Conservation (phyloP, 495 filamentous ascomycete species). For the Penicillium subrubescens region DNA sequence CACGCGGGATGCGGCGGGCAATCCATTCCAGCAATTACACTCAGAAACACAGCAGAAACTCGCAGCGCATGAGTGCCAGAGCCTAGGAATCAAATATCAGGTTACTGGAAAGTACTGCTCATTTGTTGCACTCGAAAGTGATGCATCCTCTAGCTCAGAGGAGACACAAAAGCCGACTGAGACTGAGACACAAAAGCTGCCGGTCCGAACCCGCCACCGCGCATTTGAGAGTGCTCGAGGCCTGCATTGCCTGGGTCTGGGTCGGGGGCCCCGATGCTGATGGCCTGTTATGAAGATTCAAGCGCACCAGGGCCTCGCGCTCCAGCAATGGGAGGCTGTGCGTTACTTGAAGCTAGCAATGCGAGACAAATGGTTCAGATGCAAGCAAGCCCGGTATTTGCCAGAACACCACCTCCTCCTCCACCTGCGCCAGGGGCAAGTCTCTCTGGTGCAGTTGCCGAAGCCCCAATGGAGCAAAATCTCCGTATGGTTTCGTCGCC, state of each 20-base stretch:
- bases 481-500: neutral
- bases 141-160: slow-evolving; percentile 6
- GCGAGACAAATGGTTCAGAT: no score
- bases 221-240: neutral
- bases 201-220: neutral
- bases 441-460: neutral
- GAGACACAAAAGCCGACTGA: neutral
- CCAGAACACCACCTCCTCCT: neutral
- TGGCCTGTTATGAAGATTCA: no score
- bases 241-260: no score
- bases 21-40: slow-evolving; percentile 51
- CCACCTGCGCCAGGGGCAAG: neutral
- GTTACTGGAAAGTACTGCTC: slow-evolving; percentile 69
- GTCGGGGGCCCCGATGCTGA: no score
- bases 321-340: no score
- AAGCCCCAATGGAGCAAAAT: neutral
- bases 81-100: slow-evolving; percentile 63
- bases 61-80: slow-evolving; percentile 62
- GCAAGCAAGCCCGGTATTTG: no score
- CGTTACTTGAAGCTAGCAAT: no score
- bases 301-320: no score
- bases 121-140: slow-evolving; percentile 65
- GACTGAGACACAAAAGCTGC: neutral
- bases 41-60: slow-evolving; percentile 52
- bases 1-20: slow-evolving; percentile 45